Evolutionary conservation across 1,284 basidiomycete species (phyloP), one percentile per base, ranked within the genome.

Genomic region (Macrocystidia cucumis): DNA sequence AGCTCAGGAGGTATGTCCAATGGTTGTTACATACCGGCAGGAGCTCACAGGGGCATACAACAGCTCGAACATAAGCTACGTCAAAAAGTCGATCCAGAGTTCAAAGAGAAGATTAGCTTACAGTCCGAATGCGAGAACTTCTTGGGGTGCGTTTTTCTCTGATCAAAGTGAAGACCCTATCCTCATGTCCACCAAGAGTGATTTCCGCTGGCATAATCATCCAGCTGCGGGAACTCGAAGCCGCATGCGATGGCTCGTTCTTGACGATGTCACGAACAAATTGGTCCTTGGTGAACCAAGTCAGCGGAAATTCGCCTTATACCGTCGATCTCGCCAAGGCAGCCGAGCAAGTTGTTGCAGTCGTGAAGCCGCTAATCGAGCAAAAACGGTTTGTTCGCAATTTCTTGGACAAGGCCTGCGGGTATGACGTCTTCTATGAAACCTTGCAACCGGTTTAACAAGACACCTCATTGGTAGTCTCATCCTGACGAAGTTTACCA

Each of bases 361-460:
- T 65, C 8, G 68, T 90, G 37, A 80, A 78, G 41, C 76, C 81
- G 1, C 64, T 83, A 8, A 67, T 96, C 4, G 91, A 97, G 55
- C 87, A 90, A 51, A 95, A 95, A 67, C 93, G 90, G 55, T 97
- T 92, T 58, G 56, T 90, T 21, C 69, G 89, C 38, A 97, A 92
- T 57, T 81, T 92, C 54, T 78, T 91, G 35, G 93, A 97, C 55
- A 96, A 95, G 56, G 81, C 84, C 5, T 82, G 85, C 34, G 87
- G 83, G 91, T 92, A 41, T 40, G 57, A 41, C 16, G 19, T 35
- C 25, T 17, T 20, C 14, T 32, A 13, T 9, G 8, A 12, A 20
- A 26, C 14, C 11, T n/a, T 25, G 6, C 9, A 7, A 8, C 11
- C 5, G 18, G 14, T n/a, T n/a, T n/a, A n/a, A n/a, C n/a, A n/a